Base-by-base conservation (phyloP, 2,329 filamentous ascomycete species). In the Exophiala sideris region DNA sequence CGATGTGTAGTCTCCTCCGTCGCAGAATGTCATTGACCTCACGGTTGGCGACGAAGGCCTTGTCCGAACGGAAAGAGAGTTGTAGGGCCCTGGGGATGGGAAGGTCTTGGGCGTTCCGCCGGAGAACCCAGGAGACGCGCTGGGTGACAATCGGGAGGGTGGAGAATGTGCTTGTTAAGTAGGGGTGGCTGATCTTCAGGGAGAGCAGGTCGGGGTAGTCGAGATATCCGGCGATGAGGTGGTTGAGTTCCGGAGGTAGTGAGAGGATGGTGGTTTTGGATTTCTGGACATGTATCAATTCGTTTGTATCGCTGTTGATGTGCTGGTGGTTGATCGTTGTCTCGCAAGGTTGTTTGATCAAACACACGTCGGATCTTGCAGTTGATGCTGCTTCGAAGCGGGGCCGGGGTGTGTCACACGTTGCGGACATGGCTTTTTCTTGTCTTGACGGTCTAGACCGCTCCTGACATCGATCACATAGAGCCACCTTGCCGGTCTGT, bases 181-280 rank as follows among this genome's bases (percentile, higher is more conserved):
- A 65, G 20, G 48, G 48, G 57, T 65, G 65, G 5, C 64, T 67
- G 24, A 66, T 48, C 24, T 62, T 61, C 4, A 71, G 60, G 9
- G 61, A 47, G 21, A 67, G 52, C 5, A 58, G 7, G 45, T 67
- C 65, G 32, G 64, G 62, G 48, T 68, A 62, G 2, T 41, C 44
- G 39, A 71, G 64, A 14, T 64, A 24, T 6, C 54, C 40, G 34
- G 57, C 39, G 33, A 71, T 66, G 1, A 62, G 49, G 18, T 63
- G 52, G 34, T 68, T 67, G 18, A 71, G 54, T 56, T 71, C 69
- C 0, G 66, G 60, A 9, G 70, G 69, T 3, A 71, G 64, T 10
- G 47, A 38, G 33, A 65, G 44, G 41, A 69, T 46, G 9, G 42
- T 32, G 12, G 20, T 5, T 18, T 14, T 20, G 40, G 18, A n/a